These are phyloP conservation scores for Solanum virginianum DNA, from an alignment of 257 asterid genomes.

Conservation along the genomic window DNA sequence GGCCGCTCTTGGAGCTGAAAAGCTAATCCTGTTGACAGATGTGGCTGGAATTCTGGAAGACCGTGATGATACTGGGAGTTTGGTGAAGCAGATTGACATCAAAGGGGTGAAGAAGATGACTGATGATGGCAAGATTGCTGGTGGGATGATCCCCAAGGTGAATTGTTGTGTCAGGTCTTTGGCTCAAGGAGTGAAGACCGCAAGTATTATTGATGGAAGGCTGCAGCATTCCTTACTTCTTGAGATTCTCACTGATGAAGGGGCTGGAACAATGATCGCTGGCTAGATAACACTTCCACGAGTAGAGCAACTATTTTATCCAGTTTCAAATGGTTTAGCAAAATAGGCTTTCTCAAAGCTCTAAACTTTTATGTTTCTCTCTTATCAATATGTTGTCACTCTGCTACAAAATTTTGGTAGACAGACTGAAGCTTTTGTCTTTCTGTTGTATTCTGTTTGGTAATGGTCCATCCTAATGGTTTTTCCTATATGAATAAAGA, in stretches of 20 bases:
- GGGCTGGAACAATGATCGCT: slow-evolving; percentile 78
- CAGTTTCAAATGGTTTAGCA: background rate
- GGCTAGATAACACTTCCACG: slow-evolving; percentile 12
- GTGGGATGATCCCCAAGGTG: slow-evolving; percentile 87
- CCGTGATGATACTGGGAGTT: slow-evolving; percentile 39
- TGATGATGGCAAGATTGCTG: slow-evolving; percentile 46
- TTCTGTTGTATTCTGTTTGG: background rate
- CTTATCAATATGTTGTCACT: background rate
- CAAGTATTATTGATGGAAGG: slow-evolving; percentile 72
- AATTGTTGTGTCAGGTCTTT: slow-evolving; percentile 65
- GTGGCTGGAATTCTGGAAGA: slow-evolving; percentile 60
- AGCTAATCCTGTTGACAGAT: slow-evolving; percentile 56
- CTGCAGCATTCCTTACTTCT: slow-evolving; percentile 64
- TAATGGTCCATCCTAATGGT: background rate
- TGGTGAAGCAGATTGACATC: slow-evolving; percentile 64
- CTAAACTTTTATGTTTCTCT: background rate
- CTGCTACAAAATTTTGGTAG: background rate
- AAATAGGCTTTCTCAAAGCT: background rate
- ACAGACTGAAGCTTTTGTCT: background rate
- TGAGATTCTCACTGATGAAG: slow-evolving; percentile 73
- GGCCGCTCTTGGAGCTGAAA: slow-evolving; percentile 66
- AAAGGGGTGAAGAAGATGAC: slow-evolving; percentile 72
- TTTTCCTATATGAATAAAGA: background rate
- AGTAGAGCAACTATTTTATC: background rate
- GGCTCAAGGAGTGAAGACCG: slow-evolving; percentile 72